phyloP scores from a whole-genome alignment of 2,329 filamentous ascomycete species.

The Calonectria pteridis region DNA sequence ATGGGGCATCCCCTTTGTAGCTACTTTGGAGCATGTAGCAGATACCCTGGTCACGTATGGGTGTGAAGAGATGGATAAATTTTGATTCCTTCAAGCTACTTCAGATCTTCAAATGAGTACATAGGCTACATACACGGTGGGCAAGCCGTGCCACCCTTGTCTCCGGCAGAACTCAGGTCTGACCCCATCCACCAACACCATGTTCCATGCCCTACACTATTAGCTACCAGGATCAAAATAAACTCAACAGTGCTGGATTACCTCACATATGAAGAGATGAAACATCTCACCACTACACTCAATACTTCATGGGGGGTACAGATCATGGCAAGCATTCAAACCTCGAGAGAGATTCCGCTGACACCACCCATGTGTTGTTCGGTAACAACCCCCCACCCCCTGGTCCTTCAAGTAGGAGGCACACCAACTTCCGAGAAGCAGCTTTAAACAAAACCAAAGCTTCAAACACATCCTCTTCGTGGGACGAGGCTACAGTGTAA shows the following conservation, averaged over 20 bases:
- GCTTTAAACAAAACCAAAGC: background rate
- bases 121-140: background rate
- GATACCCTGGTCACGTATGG: background rate
- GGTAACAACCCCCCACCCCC: background rate
- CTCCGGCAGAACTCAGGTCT: background rate
- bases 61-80: background rate
- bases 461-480: background rate
- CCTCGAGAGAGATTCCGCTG: background rate
- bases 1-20: background rate
- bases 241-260: background rate
- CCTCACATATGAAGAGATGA: background rate
- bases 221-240: background rate
- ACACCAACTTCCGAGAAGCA: background rate
- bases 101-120: background rate
- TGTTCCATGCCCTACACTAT: background rate
- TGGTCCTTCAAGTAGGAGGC: background rate
- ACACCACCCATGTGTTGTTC: background rate
- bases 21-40: background rate
- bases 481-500: background rate
- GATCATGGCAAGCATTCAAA: background rate
- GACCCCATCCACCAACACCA: background rate
- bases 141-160: background rate
- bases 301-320: background rate
- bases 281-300: background rate
- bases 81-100: background rate